phyloP scores from a whole-genome alignment of 345 rosid genomes.

The Euphorbia peplus region DNA sequence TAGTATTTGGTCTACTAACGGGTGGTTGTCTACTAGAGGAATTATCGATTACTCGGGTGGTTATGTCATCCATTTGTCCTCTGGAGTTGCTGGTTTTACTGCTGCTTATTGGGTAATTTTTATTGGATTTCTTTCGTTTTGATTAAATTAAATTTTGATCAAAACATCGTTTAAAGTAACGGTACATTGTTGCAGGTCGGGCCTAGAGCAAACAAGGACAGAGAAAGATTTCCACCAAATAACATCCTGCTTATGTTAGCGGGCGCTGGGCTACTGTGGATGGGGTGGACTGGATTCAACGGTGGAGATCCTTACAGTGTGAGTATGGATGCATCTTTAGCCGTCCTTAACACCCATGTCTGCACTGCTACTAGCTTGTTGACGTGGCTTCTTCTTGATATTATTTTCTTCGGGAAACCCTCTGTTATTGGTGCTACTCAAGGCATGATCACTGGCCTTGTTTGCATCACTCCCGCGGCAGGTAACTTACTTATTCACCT shows the following conservation, averaged over 20 bases:
- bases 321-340: conserved; percentile 54
- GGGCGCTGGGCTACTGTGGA: conserved; percentile 67
- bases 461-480: conserved; percentile 61
- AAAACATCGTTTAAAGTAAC: no score
- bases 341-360: conserved; percentile 67
- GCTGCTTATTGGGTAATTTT: conserved; percentile 60
- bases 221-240: conserved; percentile 66
- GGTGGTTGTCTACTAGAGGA: conserved; percentile 52
- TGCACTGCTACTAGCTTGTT: conserved; percentile 72
- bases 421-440: conserved; percentile 63
- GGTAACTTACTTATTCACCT: conserved; percentile 21
- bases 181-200: conserved; percentile 38
- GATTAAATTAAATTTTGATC: no score
- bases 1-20: conserved; percentile 47
- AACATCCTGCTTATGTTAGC: conserved; percentile 64
- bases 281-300: conserved; percentile 76
- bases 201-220: conserved; percentile 59
- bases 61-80: conserved; percentile 55
- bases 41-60: conserved; percentile 66
- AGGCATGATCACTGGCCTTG: conserved; percentile 65
- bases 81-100: conserved; percentile 68
- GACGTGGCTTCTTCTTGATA: conserved; percentile 66
- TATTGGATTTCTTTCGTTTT: no score
- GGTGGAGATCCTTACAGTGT: conserved; percentile 61
- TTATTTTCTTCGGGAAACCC: conserved; percentile 61